A percentile compares a stretch with the other conserved stretches of the same genome.
phyloP scores from a whole-genome alignment of 176 grass and related monocot genomes.

The Triticum turgidum region DNA sequence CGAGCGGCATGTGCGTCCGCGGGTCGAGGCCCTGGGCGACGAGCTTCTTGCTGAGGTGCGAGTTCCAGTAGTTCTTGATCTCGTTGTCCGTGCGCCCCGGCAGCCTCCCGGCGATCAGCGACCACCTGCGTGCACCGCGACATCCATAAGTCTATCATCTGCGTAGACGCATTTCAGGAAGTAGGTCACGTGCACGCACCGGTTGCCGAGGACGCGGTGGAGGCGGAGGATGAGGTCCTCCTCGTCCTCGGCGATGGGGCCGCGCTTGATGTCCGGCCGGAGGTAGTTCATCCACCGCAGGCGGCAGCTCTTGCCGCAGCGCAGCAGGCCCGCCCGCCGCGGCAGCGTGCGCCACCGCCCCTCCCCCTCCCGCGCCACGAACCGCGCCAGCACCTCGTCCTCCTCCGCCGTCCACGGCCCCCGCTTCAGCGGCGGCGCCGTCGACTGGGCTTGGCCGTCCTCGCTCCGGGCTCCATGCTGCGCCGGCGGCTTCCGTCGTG shows the following conservation, averaged over 20 bases:
- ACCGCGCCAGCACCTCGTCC: constrained; percentile 67
- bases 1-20: constrained; percentile 59
- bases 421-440: constrained; percentile 48
- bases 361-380: constrained; percentile 63
- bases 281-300: constrained; percentile 97
- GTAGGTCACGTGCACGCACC: constrained; percentile 29
- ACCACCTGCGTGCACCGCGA: constrained; percentile 49
- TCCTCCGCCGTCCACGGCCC: constrained; percentile 87
- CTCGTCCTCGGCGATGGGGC: constrained; percentile 73
- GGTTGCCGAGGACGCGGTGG: constrained; percentile 91
- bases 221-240: constrained; percentile 94
- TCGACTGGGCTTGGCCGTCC: not conserved
- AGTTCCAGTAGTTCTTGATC: constrained; percentile 93
- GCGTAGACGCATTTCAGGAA: not conserved
- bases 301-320: constrained; percentile 96
- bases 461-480: not conserved
- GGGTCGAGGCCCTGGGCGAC: constrained; percentile 64
- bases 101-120: constrained; percentile 71
- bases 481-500: not conserved
- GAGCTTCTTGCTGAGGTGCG: constrained; percentile 82
- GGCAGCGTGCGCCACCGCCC: constrained; percentile 82
- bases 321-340: constrained; percentile 66
- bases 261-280: constrained; percentile 65
- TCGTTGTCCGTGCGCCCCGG: constrained; percentile 85
- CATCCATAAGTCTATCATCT: not conserved